A percentile compares a stretch with the other conserved stretches of the same genome.
Conservation (phyloP, 805 yeast genomes). For the Ogataea naganishii region DNA sequence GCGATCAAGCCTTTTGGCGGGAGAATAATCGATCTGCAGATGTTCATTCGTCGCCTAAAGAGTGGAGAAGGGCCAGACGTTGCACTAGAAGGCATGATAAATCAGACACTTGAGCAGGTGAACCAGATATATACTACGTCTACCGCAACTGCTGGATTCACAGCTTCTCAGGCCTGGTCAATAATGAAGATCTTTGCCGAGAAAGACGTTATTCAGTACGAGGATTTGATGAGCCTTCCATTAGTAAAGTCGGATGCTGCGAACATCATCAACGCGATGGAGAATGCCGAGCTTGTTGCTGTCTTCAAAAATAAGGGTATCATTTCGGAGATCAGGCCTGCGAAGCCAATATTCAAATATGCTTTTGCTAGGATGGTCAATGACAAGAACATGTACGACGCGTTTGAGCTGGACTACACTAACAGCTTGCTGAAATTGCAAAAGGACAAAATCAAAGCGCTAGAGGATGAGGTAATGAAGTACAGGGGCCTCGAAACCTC, state of each 20-base stretch:
- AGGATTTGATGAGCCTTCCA: conserved; percentile 47
- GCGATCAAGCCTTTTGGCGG: conserved; percentile 82
- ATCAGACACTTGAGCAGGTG: conserved; percentile 81
- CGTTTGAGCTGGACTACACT: conserved; percentile 58
- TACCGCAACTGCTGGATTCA: conserved; percentile 38
- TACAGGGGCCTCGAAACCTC: conserved; percentile 43
- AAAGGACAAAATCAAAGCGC: conserved; percentile 46
- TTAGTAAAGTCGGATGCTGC: conserved; percentile 50
- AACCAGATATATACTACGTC: conserved; percentile 62
- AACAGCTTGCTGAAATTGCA: conserved; percentile 49
- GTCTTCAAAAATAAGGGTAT: conserved; percentile 74
- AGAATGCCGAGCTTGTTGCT: conserved; percentile 67
- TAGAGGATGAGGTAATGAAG: conserved; percentile 65
- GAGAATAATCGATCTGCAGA: conserved; percentile 87
- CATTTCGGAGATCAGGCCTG: conserved; percentile 55
- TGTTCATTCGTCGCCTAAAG: conserved; percentile 77
- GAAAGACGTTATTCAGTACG: conserved; percentile 35
- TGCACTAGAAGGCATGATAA: conserved; percentile 73
- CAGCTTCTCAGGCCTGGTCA: conserved; percentile 82
- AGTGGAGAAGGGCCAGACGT: conserved; percentile 78
- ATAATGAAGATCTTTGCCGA: conserved; percentile 57
- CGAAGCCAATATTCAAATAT: conserved; percentile 75
- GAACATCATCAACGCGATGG: conserved; percentile 58
- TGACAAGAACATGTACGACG: conserved; percentile 46
- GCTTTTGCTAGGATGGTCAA: conserved; percentile 63